A percentile compares a stretch with the other conserved stretches of the same genome.
These are phyloP conservation scores for Eutypa lata DNA, from an alignment of 2,329 filamentous ascomycete genomes.

Conservation along the genomic window DNA sequence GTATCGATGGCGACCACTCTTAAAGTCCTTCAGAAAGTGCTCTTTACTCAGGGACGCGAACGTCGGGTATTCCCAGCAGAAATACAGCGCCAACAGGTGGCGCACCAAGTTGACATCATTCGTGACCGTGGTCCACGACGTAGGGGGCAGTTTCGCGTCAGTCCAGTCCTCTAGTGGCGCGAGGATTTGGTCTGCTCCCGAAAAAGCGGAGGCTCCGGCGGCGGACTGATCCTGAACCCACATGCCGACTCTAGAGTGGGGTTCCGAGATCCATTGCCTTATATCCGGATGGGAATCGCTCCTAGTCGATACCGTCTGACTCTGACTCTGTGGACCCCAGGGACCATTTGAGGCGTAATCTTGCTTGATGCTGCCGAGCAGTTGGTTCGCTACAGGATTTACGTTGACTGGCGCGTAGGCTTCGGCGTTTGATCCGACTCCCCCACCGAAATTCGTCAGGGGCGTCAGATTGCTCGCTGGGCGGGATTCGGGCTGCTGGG, in stretches of 20 bases:
- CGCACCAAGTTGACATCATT: constrained; percentile 56
- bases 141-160: constrained; percentile 39
- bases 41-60: constrained; percentile 71
- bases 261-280: constrained; percentile 45
- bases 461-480: constrained; percentile 24
- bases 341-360: constrained; percentile 44
- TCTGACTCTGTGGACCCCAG: constrained; percentile 43
- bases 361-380: constrained; percentile 27
- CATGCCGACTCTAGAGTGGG: constrained; percentile 44
- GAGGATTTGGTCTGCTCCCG: constrained; percentile 46
- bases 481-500: constrained; percentile 21
- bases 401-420: constrained; percentile 28
- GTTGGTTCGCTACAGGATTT: constrained; percentile 29
- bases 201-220: constrained; percentile 29
- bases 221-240: constrained; percentile 46
- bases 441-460: constrained; percentile 19
- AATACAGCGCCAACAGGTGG: constrained; percentile 64
- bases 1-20: constrained; percentile 57
- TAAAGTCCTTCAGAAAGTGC: constrained; percentile 66
- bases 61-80: constrained; percentile 74
- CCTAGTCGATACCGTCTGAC: constrained; percentile 42
- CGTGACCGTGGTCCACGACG: constrained; percentile 61
- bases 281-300: constrained; percentile 46
- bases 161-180: constrained; percentile 40
- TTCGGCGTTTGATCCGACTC: constrained; percentile 11